Conservation (phyloP, 257 asterid genomes). For the Salvia rosmarinus region DNA sequence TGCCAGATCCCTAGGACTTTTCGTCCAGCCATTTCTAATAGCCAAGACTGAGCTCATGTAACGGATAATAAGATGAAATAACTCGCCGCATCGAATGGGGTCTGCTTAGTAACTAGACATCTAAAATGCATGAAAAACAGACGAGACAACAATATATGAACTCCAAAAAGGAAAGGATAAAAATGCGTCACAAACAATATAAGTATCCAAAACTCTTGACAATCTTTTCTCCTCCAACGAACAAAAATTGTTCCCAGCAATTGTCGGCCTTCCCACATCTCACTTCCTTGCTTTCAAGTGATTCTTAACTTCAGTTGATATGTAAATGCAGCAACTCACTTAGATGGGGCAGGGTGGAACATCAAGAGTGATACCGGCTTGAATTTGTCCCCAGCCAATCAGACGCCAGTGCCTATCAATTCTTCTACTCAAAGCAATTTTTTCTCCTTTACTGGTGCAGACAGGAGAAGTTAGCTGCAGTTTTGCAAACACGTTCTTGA, state of each 20-base stretch:
- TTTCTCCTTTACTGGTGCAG: slow-evolving; percentile 95
- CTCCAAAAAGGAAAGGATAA: slow-evolving; percentile 31
- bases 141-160: neutral
- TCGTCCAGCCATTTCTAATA: neutral
- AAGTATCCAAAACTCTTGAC: slow-evolving; percentile 40
- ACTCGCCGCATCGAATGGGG: too few species aligned
- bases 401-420: slow-evolving; percentile 99
- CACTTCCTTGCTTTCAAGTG: slow-evolving; percentile 28
- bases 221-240: slow-evolving; percentile 55
- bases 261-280: slow-evolving; percentile 61
- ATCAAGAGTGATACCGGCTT: slow-evolving; percentile 89
- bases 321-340: slow-evolving; percentile 37
- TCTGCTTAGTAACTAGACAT: neutral
- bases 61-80: too few species aligned
- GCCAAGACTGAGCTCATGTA: neutral
- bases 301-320: slow-evolving; percentile 7
- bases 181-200: slow-evolving; percentile 23
- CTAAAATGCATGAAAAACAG: neutral
- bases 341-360: slow-evolving; percentile 83
- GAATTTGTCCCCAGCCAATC: slow-evolving; percentile 98
- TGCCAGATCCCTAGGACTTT: neutral
- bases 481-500: slow-evolving; percentile 84
- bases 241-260: slow-evolving; percentile 62
- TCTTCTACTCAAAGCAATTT: slow-evolving; percentile 90
- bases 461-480: slow-evolving; percentile 94